Evolutionary conservation across 2,329 filamentous ascomycete species (phyloP).

Genomic region (Chaetothyriales sp.): DNA sequence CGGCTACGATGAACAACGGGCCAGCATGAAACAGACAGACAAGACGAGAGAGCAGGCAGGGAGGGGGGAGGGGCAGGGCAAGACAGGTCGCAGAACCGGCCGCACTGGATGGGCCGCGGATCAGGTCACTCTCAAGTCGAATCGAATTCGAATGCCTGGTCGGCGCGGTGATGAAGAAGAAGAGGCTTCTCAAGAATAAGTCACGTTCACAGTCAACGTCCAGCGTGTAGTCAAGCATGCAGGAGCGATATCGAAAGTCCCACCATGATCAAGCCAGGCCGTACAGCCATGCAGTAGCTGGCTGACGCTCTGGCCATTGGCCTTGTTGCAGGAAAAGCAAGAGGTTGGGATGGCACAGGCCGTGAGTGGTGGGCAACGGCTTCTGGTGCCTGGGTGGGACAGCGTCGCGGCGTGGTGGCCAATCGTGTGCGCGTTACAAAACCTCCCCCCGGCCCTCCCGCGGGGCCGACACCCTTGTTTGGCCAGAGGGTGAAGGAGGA

Average conservation of each 20-base stretch:
- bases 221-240: background rate
- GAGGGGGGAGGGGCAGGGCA: background rate
- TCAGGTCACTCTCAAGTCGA: background rate
- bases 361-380: background rate
- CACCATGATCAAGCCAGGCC: background rate
- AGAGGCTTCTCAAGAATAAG: background rate
- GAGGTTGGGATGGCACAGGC: constrained; percentile 14
- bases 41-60: background rate
- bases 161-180: background rate
- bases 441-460: too few species aligned
- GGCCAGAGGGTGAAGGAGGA: too few species aligned
- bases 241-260: background rate
- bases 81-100: background rate
- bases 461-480: too few species aligned
- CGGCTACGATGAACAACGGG: background rate
- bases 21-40: constrained; percentile 1
- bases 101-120: background rate
- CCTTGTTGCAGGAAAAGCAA: constrained; percentile 12
- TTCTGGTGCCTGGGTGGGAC: constrained; percentile 4
- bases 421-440: constrained; percentile 5
- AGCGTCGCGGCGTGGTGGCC: constrained; percentile 3
- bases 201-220: background rate
- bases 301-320: background rate
- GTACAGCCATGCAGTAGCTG: background rate
- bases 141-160: background rate